Conservation (phyloP, 768 basidiomycete species). For the Mycena rosella region DNA sequence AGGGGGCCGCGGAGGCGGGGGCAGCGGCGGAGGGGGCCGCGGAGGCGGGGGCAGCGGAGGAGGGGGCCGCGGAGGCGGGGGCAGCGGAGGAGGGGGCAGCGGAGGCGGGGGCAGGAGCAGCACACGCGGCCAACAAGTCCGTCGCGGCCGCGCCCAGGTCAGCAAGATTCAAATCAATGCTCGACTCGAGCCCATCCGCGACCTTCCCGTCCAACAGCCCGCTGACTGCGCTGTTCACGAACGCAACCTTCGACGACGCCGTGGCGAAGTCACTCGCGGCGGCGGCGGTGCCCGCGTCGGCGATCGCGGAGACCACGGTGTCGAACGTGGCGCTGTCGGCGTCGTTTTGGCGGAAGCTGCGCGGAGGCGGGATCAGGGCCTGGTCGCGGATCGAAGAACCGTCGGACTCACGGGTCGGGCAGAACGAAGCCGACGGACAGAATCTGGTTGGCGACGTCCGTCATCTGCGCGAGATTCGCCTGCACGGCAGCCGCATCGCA, state of each 20-base stretch:
- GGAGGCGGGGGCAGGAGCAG: neutral
- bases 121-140: neutral
- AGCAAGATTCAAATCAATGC: neutral
- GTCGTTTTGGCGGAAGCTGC: neutral
- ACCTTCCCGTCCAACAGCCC: neutral
- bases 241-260: neutral
- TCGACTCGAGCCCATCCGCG: conserved; percentile 8
- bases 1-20: too few species aligned
- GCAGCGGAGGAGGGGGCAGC: too few species aligned
- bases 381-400: neutral
- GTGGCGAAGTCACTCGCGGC: conserved; percentile 5
- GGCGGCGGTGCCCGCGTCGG: neutral
- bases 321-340: neutral
- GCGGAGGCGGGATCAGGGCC: neutral
- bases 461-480: neutral
- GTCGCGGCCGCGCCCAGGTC: neutral
- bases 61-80: too few species aligned
- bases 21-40: too few species aligned
- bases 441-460: neutral
- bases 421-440: neutral
- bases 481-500: neutral
- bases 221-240: neutral
- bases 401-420: neutral
- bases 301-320: conserved; percentile 4
- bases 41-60: too few species aligned